phyloP scores from a whole-genome alignment of 352 stramenopile genomes.

The Poterioochromonas sp. region DNA sequence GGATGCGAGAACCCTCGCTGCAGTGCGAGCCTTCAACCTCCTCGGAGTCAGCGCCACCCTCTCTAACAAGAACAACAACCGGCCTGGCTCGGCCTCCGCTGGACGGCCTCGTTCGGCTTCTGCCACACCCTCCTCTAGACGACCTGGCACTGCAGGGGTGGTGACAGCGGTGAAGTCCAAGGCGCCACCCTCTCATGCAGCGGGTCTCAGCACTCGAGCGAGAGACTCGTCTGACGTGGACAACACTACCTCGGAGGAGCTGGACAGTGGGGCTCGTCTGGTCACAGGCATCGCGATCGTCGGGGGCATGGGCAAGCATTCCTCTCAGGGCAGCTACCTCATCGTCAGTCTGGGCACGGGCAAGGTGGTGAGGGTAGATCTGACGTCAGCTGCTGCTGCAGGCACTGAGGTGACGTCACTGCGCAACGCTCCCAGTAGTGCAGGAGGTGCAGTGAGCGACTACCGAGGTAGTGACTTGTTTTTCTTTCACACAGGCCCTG shows the following conservation, averaged over 20 bases:
- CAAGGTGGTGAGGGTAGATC: neutral
- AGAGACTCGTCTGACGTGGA: neutral
- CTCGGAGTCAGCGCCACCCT: neutral
- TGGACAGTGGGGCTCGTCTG: neutral
- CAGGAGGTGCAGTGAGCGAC: neutral
- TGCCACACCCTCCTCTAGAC: neutral
- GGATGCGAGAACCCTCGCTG: neutral
- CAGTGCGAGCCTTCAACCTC: neutral
- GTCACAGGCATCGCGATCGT: neutral
- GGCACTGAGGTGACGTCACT: neutral
- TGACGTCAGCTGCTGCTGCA: neutral
- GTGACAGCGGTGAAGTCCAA: no score
- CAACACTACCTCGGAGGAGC: neutral
- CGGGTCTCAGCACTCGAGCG: no score
- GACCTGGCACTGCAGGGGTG: neutral
- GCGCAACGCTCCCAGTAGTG: neutral
- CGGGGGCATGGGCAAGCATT: neutral
- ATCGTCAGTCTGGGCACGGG: neutral
- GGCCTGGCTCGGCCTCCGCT: neutral
- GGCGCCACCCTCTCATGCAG: no score
- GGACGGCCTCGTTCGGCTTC: neutral
- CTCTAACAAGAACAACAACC: neutral
- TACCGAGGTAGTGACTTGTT: neutral
- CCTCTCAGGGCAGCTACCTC: neutral
- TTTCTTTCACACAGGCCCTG: neutral